Evolutionary conservation across 208 protist genomes (phyloP), one percentile per base, ranked within the genome.

Genomic region (Crithidia brevicula): DNA sequence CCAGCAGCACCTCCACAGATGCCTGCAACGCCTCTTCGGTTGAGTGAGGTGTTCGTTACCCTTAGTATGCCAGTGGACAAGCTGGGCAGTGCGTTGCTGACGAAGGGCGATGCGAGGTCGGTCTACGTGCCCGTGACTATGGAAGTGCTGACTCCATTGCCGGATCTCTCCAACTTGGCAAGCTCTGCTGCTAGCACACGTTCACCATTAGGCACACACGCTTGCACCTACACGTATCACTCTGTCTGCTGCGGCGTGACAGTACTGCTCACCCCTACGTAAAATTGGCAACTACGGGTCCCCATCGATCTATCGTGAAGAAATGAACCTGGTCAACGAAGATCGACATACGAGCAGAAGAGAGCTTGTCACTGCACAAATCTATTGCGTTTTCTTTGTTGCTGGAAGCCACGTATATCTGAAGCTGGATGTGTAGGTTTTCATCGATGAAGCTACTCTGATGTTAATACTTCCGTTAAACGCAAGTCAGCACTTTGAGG

Each of bases 81-180:
- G 10, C 10, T 40, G 22, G 8, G 23, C 23, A 36, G 27, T 10
- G 4, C 9, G 7, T 8, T 56, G 50, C 50, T 30, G 46, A 42
- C 7, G 36, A 28, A 51, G 20, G 13, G 22, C 23, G 25, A 6
- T 13, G 36, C 36, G 36, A 54, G 28, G 46, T 51, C 30, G 49
- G 31, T 63, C 10, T 73, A 42, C 38, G 58, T 66, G 8, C 40
- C 49, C 3, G 22, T 73, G n/a, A 11, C 38, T 15, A 33, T 49
- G 31, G 67, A 66, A 20, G 58, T 73, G 67, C 30, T 46, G 16
- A 66, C 67, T 1, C 45, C 67, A 15, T 40, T 73, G 47, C 33
- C 67, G 18, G 40, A 52, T 7, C 27, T 51, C 11, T 20, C 43
- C 1, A 11, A 40, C n/a, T 20, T 63, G 43, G 0, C 4, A 13